These are phyloP conservation scores for Pseudogymnoascus sp. DNA, from an alignment of 2,329 filamentous ascomycete genomes.

Conservation along the genomic window DNA sequence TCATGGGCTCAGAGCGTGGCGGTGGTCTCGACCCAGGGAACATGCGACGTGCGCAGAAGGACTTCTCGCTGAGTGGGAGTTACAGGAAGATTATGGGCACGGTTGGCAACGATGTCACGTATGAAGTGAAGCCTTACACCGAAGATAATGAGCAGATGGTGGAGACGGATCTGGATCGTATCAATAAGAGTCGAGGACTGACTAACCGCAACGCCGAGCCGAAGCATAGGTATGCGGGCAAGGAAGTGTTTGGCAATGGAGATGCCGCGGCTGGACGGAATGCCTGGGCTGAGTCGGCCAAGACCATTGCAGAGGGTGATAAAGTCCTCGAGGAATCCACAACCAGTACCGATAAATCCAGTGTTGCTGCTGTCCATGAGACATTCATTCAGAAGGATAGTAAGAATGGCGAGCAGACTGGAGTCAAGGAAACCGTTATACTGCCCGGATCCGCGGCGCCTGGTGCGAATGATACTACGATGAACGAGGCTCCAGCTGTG, in stretches of 20 bases:
- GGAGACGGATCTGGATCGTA: conserved; percentile 69
- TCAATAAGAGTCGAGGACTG: conserved; percentile 16
- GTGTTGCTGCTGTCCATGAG: conserved; percentile 19
- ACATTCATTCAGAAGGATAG: conserved; percentile 27
- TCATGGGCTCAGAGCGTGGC: conserved; percentile 76
- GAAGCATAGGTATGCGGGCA: neutral
- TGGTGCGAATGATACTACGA: neutral
- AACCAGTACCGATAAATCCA: conserved; percentile 17
- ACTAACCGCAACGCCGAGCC: conserved; percentile 10
- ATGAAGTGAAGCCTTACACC: conserved; percentile 62
- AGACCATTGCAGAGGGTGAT: conserved; percentile 9
- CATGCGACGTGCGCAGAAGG: conserved; percentile 80
- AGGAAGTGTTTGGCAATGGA: neutral
- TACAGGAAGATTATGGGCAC: conserved; percentile 81
- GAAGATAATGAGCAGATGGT: conserved; percentile 77
- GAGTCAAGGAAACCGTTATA: conserved; percentile 13
- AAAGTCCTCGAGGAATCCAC: neutral
- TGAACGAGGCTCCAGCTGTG: neutral
- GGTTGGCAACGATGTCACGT: conserved; percentile 52
- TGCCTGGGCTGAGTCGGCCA: conserved; percentile 22
- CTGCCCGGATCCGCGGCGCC: neutral
- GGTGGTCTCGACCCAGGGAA: conserved; percentile 72
- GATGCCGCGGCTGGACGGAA: conserved; percentile 19
- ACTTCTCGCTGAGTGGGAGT: conserved; percentile 79
- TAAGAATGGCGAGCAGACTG: conserved; percentile 24